phyloP scores from a whole-genome alignment of 2,329 filamentous ascomycete species.

The Tolypocladium cylindrosporum region DNA sequence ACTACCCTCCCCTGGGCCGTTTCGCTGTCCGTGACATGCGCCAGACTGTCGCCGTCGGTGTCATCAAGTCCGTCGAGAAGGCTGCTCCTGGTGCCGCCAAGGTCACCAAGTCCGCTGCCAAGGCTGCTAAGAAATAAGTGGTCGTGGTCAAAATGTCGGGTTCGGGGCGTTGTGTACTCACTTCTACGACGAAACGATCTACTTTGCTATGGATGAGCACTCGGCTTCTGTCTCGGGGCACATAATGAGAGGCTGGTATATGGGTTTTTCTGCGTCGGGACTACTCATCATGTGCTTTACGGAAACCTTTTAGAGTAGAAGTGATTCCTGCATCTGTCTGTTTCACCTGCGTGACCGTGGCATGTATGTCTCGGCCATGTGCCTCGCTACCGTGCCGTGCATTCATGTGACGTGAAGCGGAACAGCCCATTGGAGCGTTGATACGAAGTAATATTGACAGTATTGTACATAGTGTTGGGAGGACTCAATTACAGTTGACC shows the following conservation, averaged over 20 bases:
- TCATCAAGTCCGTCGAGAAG: slow-evolving; percentile 84
- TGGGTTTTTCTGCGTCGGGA: slow-evolving; percentile 26
- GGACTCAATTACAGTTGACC: not conserved
- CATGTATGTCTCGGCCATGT: not conserved
- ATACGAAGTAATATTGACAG: not conserved
- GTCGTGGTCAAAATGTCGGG: slow-evolving; percentile 12
- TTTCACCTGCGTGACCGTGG: not conserved
- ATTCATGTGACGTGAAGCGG: too few species aligned
- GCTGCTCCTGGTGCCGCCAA: slow-evolving; percentile 45
- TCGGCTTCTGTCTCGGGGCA: slow-evolving; percentile 30
- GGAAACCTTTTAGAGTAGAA: slow-evolving; percentile 38
- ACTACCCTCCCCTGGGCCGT: slow-evolving; percentile 98
- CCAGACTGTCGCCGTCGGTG: slow-evolving; percentile 84
- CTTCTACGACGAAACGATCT: slow-evolving; percentile 36
- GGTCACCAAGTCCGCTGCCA: slow-evolving; percentile 63
- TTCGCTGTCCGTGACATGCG: slow-evolving; percentile 99
- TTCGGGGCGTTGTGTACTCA: slow-evolving; percentile 23
- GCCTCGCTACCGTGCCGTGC: not conserved
- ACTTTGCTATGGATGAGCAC: slow-evolving; percentile 33
- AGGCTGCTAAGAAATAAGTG: slow-evolving; percentile 65
- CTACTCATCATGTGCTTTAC: slow-evolving; percentile 36
- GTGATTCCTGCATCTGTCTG: slow-evolving; percentile 21
- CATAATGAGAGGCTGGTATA: slow-evolving; percentile 31
- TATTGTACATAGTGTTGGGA: not conserved
- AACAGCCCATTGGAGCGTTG: too few species aligned